phyloP scores from a whole-genome alignment of 2,329 filamentous ascomycete genomes.

The Penicillium sp. region DNA sequence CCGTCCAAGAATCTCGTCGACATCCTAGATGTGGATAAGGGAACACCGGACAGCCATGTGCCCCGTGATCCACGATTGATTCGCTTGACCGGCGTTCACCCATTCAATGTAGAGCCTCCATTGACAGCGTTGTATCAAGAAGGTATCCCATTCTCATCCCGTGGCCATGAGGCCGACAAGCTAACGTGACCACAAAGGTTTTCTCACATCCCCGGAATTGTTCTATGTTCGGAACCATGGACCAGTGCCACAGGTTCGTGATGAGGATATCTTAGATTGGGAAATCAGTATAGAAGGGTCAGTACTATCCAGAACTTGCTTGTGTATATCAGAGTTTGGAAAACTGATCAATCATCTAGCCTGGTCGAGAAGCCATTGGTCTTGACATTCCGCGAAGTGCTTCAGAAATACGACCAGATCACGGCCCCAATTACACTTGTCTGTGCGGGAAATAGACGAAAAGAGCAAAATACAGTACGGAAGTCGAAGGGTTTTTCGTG shows the following conservation, averaged over 20 bases:
- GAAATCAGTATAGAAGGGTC: constrained; percentile 76
- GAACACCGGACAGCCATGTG: constrained; percentile 81
- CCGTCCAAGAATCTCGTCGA: constrained; percentile 55
- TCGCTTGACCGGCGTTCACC: constrained; percentile 81
- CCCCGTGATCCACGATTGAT: constrained; percentile 78
- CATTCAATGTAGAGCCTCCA: constrained; percentile 87
- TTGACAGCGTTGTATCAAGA: constrained; percentile 73
- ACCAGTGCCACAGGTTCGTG: constrained; percentile 70
- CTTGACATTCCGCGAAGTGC: constrained; percentile 69
- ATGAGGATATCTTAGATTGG: constrained; percentile 74
- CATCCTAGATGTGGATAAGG: constrained; percentile 72
- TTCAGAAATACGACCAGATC: constrained; percentile 73
- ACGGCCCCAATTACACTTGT: constrained; percentile 87
- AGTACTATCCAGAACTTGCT: neutral
- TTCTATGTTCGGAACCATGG: constrained; percentile 95
- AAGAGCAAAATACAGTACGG: constrained; percentile 86
- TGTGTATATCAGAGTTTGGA: neutral
- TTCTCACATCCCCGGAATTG: constrained; percentile 80
- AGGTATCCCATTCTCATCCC: constrained; percentile 23
- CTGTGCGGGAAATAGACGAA: constrained; percentile 86
- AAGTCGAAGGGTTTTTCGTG: constrained; percentile 95
- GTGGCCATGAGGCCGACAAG: neutral
- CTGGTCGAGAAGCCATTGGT: constrained; percentile 74
- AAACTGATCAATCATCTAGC: constrained; percentile 32
- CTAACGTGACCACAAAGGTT: constrained; percentile 53